Percentiles rank a stretch among this genome's conserved stretches.
Evolutionary conservation across 2,329 filamentous ascomycete genomes (phyloP).

Genomic region (Calonectria pauciramosa): DNA sequence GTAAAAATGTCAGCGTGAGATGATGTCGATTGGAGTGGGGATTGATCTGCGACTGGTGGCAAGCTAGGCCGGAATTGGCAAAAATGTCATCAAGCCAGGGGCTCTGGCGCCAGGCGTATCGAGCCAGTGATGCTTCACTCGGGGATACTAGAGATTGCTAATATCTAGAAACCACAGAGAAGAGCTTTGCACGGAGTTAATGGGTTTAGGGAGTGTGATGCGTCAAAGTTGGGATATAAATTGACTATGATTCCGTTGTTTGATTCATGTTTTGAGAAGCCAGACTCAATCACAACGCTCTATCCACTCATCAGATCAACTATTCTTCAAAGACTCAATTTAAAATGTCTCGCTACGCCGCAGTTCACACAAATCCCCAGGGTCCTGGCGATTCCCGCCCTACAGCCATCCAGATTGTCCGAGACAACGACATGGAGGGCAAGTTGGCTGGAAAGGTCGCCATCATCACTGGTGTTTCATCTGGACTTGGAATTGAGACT

Average conservation of each 20-base stretch:
- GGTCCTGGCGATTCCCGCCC: constrained; percentile 34
- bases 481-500: constrained; percentile 21
- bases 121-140: background rate
- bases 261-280: background rate
- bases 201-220: background rate
- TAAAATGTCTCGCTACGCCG: constrained; percentile 21
- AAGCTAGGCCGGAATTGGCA: constrained; percentile 15
- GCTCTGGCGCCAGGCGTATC: background rate
- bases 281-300: background rate
- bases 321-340: background rate
- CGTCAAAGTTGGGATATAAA: background rate
- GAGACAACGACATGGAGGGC: constrained; percentile 15
- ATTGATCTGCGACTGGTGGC: background rate
- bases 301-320: background rate
- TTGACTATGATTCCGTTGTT: background rate
- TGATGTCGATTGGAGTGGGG: background rate
- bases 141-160: background rate
- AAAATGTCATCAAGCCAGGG: constrained; percentile 22
- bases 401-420: constrained; percentile 30
- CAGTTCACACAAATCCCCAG: constrained; percentile 2
- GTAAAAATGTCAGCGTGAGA: constrained; percentile 10
- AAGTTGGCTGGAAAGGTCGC: constrained; percentile 12
- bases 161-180: background rate
- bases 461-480: constrained; percentile 31
- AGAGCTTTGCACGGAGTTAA: background rate